Evolutionary conservation across 2,329 filamentous ascomycete genomes (phyloP).

Genomic region (Fusarium luffae): DNA sequence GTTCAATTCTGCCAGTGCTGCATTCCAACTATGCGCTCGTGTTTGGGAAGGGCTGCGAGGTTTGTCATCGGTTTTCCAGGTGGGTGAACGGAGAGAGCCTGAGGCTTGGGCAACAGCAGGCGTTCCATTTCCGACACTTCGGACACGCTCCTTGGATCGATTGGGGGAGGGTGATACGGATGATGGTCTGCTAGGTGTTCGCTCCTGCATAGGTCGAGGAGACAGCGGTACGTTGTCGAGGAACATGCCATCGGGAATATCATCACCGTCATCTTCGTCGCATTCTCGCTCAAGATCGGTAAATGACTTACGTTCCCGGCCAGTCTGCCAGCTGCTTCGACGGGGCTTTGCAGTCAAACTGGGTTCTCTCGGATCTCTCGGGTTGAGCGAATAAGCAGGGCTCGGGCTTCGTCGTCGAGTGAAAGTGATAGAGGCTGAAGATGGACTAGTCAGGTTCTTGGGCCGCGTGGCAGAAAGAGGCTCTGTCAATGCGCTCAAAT

Average conservation of each 20-base stretch:
- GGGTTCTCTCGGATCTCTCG: slow-evolving; percentile 58
- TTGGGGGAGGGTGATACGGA: slow-evolving; percentile 67
- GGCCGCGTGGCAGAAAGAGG: slow-evolving; percentile 46
- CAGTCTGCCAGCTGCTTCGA: slow-evolving; percentile 78
- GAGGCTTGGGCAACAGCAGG: slow-evolving; percentile 68
- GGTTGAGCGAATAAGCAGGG: slow-evolving; percentile 59
- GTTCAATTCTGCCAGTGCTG: slow-evolving; percentile 74
- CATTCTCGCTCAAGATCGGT: slow-evolving; percentile 80
- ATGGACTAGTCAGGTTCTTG: slow-evolving; percentile 45
- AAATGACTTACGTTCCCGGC: slow-evolving; percentile 71
- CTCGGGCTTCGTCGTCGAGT: slow-evolving; percentile 62
- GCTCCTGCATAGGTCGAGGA: slow-evolving; percentile 70
- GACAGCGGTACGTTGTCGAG: slow-evolving; percentile 87
- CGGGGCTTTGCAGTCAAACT: slow-evolving; percentile 55
- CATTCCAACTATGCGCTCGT: slow-evolving; percentile 79
- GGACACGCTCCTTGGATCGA: slow-evolving; percentile 62
- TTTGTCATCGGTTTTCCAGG: slow-evolving; percentile 61
- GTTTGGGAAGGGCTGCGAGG: slow-evolving; percentile 59
- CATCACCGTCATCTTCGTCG: slow-evolving; percentile 79
- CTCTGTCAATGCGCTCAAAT: slow-evolving; percentile 53
- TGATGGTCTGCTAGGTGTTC: slow-evolving; percentile 63
- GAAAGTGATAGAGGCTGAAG: slow-evolving; percentile 54
- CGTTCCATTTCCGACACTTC: slow-evolving; percentile 72
- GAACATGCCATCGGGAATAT: slow-evolving; percentile 81
- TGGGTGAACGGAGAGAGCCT: slow-evolving; percentile 68